Base-by-base conservation (phyloP, 148 eudicot species). In the Spergularia marina region DNA sequence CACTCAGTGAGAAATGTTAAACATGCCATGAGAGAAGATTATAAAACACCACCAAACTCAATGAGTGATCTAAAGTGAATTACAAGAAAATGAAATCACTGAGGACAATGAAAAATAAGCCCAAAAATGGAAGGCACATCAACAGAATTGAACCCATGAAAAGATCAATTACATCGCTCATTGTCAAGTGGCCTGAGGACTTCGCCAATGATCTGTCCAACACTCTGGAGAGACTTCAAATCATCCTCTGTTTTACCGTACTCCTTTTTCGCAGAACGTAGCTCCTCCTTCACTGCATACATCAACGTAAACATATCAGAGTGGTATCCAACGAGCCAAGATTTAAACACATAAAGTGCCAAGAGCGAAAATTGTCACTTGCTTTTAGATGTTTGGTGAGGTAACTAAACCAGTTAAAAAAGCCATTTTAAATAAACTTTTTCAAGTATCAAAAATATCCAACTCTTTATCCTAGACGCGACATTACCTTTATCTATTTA, bases 171-270 rank as follows among this genome's bases (percentile, higher is more conserved):
- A 96, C 99, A 87, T 76, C 98, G 88, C 70, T 96, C 99, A 81
- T 92, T 92, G 70, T 96, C 98, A 79, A 96, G 91, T 58, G 99
- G 97, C 90, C 98, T 88, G 34, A 92, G 88, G 61, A 96, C 99
- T 86, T 96, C 99, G 40, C 98, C 99, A n/a, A 96, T 96, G 76
- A 96, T 92, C 82, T 96, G 98, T 15, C 99, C 99, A 79, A 96
- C 99, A 80, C 99, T 96, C 82, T 96, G 98, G 65, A 96, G 97
- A 2, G 98, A 92, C 89, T 96, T 96, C 76, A 96, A 80, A 86
- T 96, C 98, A 83, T 92, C 98, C 80, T 96, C 99, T 0, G 99
- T 92, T 80, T 96, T 96, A 70, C 89, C 85, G 74, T 80, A 96
- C 67, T 96, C 99, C 86, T 92, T 96, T 72, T 96, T 91, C n/a